phyloP scores from a whole-genome alignment of 257 asterid genomes.

The Jacaranda mimosifolia region DNA sequence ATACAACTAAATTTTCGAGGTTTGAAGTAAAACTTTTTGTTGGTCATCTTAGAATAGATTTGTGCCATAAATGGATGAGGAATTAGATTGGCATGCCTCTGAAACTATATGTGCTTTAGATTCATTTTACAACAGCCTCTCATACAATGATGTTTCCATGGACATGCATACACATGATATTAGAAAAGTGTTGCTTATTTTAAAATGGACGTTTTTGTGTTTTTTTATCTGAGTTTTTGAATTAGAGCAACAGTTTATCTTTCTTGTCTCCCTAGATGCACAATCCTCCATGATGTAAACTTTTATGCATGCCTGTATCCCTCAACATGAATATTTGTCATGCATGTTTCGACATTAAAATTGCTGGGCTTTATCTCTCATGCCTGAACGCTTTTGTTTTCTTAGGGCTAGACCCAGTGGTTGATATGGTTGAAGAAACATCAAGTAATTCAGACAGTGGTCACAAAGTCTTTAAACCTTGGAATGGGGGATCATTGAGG shows the following conservation, averaged over 20 bases:
- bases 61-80: neutral
- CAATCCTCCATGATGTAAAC: neutral
- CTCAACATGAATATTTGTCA: neutral
- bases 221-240: neutral
- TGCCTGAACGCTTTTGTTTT: slow-evolving; percentile 22
- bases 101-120: slow-evolving; percentile 9
- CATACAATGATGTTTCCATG: neutral
- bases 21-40: neutral
- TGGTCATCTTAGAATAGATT: neutral
- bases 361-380: slow-evolving; percentile 21
- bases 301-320: neutral
- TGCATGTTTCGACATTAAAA: slow-evolving; percentile 17
- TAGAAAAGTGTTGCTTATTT: neutral
- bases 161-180: neutral
- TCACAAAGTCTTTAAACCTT: slow-evolving; percentile 27
- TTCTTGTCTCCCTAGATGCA: neutral
- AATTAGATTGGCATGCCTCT: neutral
- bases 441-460: slow-evolving; percentile 26
- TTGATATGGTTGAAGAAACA: slow-evolving; percentile 45
- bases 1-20: neutral
- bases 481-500: slow-evolving; percentile 50
- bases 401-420: slow-evolving; percentile 57
- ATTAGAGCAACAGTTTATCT: neutral
- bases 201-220: neutral
- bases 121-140: slow-evolving; percentile 8